These are phyloP conservation scores for Leishmania martiniquensis DNA, from an alignment of 208 protist species.

Conservation along the genomic window DNA sequence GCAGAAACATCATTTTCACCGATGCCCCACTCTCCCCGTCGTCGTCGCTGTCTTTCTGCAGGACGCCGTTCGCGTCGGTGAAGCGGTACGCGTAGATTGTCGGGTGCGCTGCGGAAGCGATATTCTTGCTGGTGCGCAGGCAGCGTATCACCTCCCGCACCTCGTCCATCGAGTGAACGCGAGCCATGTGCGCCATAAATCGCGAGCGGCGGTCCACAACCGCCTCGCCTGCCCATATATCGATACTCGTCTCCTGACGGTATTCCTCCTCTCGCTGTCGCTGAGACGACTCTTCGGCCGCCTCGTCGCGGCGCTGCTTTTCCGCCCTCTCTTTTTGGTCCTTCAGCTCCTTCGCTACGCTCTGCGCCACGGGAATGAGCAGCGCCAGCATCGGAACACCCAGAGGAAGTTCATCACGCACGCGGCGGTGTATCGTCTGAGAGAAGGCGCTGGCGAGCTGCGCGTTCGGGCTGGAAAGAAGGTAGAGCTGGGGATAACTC, in stretches of 20 bases:
- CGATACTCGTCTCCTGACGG: conserved; percentile 30
- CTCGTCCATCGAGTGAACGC: conserved; percentile 49
- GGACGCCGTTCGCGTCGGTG: conserved; percentile 48
- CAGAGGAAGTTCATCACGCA: conserved; percentile 61
- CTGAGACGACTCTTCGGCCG: conserved; percentile 27
- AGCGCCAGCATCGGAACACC: conserved; percentile 65
- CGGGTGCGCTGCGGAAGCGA: conserved; percentile 85
- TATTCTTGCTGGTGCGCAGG: conserved; percentile 61
- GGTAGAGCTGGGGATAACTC: conserved; percentile 55
- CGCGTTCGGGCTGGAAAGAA: conserved; percentile 62
- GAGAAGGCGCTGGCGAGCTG: conserved; percentile 49
- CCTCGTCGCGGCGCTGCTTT: conserved; percentile 21
- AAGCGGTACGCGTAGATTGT: conserved; percentile 96
- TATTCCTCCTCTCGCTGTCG: conserved; percentile 23
- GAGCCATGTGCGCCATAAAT: conserved; percentile 88
- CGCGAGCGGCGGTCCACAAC: conserved; percentile 86
- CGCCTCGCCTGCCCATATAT: conserved; percentile 56
- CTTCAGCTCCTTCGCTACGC: conserved; percentile 57
- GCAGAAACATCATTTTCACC: conserved; percentile 82
- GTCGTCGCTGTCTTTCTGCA: conserved; percentile 92
- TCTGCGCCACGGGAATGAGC: conserved; percentile 63
- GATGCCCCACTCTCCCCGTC: conserved; percentile 94
- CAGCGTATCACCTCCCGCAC: conserved; percentile 58
- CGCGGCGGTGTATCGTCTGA: conserved; percentile 35
- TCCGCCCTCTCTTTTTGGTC: conserved; percentile 28